phyloP scores from a whole-genome alignment of 306 rosid genomes.

The Clitoria ternatea region DNA sequence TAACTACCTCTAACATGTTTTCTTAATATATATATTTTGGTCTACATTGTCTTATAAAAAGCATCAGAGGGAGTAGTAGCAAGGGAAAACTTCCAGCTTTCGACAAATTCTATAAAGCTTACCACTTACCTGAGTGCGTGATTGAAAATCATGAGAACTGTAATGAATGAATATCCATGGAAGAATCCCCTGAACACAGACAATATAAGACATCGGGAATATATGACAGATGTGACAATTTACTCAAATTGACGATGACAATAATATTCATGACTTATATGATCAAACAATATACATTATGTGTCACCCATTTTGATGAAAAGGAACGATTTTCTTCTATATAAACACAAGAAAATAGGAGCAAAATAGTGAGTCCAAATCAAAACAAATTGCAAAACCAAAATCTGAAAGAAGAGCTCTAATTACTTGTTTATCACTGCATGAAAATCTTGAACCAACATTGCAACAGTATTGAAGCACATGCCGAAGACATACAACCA shows the following conservation, averaged over 20 bases:
- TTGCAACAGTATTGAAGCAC: conserved; percentile 86
- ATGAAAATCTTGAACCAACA: conserved; percentile 92
- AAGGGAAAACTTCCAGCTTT: conserved; percentile 12
- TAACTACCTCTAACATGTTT: no score
- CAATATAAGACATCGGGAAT: conserved; percentile 18
- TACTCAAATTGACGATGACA: conserved; percentile 3
- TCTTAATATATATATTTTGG: no score
- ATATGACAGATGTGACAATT: conserved; percentile 1
- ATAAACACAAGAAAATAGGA: conserved; percentile 11
- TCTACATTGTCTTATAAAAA: no score
- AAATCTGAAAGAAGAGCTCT: conserved; percentile 25
- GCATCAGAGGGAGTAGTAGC: background rate
- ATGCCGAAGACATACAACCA: conserved; percentile 94
- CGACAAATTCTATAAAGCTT: conserved; percentile 12
- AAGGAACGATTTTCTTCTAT: conserved; percentile 5
- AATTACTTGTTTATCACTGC: conserved; percentile 80
- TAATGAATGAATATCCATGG: conserved; percentile 84
- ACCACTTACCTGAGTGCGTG: conserved; percentile 83
- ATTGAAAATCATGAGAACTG: conserved; percentile 86
- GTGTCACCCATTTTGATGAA: conserved; percentile 3
- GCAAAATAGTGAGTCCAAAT: background rate
- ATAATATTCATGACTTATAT: background rate
- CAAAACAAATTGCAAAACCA: conserved; percentile 20
- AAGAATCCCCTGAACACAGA: conserved; percentile 79
- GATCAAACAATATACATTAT: background rate